A percentile compares a stretch with the other conserved stretches of the same genome.
Evolutionary conservation across 2,329 filamentous ascomycete genomes (phyloP).

Genomic region (Curvularia spicifera): DNA sequence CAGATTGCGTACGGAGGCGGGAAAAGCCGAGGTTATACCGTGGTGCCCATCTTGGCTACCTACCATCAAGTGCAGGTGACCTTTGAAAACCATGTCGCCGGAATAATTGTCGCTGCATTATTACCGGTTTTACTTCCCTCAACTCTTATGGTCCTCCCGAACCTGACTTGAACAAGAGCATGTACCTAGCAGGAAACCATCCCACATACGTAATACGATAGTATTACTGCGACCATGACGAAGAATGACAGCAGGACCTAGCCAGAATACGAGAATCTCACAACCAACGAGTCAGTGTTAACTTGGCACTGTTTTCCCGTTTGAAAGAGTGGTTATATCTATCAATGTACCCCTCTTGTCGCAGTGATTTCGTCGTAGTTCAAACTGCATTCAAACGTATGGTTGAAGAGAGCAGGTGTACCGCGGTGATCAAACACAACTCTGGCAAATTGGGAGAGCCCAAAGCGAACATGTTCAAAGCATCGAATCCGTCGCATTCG

Average conservation of each 20-base stretch:
- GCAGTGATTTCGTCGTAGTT: not conserved
- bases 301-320: too few relatives aligned
- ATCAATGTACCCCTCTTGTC: not conserved
- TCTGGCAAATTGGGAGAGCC: not conserved
- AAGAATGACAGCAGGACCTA: not conserved
- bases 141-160: not conserved
- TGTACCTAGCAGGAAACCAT: not conserved
- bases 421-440: not conserved
- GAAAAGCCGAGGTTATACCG: slow-evolving; percentile 3
- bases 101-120: not conserved
- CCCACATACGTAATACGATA: not conserved
- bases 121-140: not conserved
- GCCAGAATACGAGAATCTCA: not conserved
- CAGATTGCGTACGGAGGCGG: not conserved
- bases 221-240: not conserved
- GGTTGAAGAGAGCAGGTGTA: not conserved
- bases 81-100: not conserved
- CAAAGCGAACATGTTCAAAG: not conserved
- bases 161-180: not conserved
- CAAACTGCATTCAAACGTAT: not conserved
- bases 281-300: not conserved
- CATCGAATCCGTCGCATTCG: not conserved
- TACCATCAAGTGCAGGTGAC: not conserved
- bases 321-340: too few relatives aligned
- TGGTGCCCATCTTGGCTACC: not conserved